phyloP scores from a whole-genome alignment of 2,329 filamentous ascomycete genomes.

The Knoxdaviesia proteae region DNA sequence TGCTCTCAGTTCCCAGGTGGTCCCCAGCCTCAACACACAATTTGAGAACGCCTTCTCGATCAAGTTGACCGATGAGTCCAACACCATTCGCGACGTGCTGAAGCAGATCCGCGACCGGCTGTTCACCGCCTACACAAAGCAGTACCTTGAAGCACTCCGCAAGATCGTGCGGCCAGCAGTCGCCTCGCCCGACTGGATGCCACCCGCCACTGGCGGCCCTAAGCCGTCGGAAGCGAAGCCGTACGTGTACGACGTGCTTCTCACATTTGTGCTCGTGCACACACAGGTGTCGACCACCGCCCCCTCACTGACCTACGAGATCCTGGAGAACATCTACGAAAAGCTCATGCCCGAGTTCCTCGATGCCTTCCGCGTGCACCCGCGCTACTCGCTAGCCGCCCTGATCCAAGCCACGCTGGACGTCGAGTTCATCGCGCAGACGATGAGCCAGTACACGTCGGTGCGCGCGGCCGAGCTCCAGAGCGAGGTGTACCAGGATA shows the following conservation, averaged over 20 bases:
- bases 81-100: constrained; percentile 78
- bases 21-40: constrained; percentile 72
- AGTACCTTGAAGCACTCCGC: constrained; percentile 46
- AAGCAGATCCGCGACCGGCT: constrained; percentile 76
- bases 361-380: constrained; percentile 49
- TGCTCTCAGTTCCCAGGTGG: constrained; percentile 57
- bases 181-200: constrained; percentile 48
- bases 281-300: constrained; percentile 71
- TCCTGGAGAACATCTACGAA: constrained; percentile 74
- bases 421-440: constrained; percentile 92
- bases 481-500: constrained; percentile 74
- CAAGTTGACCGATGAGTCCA: constrained; percentile 80
- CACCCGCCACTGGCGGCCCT: constrained; percentile 19
- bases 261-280: constrained; percentile 76
- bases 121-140: constrained; percentile 79
- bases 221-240: constrained; percentile 58
- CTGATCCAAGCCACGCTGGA: constrained; percentile 96
- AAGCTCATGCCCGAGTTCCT: constrained; percentile 64
- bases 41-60: constrained; percentile 91
- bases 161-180: constrained; percentile 56
- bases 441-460: constrained; percentile 72
- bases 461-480: constrained; percentile 65
- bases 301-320: constrained; percentile 52
- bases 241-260: constrained; percentile 75
- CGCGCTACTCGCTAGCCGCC: constrained; percentile 52